A percentile compares a stretch with the other conserved stretches of the same genome.
phyloP scores from a whole-genome alignment of 495 filamentous ascomycete species.

The Eremomyces bilateralis region DNA sequence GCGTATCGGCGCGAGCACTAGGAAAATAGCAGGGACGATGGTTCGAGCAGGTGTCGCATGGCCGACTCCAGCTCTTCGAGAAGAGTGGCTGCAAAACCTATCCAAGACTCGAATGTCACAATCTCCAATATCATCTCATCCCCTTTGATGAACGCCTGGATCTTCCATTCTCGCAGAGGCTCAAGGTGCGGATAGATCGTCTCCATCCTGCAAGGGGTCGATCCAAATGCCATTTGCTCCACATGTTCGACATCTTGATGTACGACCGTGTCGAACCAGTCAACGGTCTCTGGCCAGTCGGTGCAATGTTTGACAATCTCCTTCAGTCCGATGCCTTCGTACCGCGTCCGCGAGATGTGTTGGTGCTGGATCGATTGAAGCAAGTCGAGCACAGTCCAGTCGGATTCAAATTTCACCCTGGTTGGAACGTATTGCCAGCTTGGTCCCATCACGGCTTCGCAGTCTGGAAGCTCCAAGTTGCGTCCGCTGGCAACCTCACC shows the following conservation, averaged over 20 bases:
- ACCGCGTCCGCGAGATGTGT: conserved; percentile 3
- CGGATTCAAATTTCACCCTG: conserved; percentile 6
- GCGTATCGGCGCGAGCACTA: too few relatives aligned
- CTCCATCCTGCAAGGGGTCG: conserved; percentile 5
- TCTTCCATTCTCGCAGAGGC: too few relatives aligned
- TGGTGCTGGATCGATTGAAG: conserved; percentile 9
- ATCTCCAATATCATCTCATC: too few relatives aligned
- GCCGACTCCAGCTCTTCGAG: too few relatives aligned
- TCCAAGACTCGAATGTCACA: too few relatives aligned
- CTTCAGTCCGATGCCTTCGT: conserved; percentile 25
- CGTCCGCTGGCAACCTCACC: conserved; percentile 35
- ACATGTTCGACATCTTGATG: conserved; percentile 10
- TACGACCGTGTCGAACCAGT: conserved; percentile 11
- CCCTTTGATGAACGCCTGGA: too few relatives aligned
- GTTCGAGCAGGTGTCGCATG: too few relatives aligned
- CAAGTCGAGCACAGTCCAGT: conserved; percentile 10
- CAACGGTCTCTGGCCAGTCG: conserved; percentile 25
- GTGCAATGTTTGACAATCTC: conserved; percentile 38
- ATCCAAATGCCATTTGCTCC: conserved; percentile 9
- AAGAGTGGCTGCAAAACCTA: too few relatives aligned
- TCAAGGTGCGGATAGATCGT: conserved; percentile 13
- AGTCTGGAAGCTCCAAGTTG: conserved; percentile 8
- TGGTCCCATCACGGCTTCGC: conserved; percentile 8
- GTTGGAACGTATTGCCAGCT: conserved; percentile 10
- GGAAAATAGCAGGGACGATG: too few relatives aligned